phyloP scores from a whole-genome alignment of 2,329 filamentous ascomycete species.

The Juglanconis oblonga region DNA sequence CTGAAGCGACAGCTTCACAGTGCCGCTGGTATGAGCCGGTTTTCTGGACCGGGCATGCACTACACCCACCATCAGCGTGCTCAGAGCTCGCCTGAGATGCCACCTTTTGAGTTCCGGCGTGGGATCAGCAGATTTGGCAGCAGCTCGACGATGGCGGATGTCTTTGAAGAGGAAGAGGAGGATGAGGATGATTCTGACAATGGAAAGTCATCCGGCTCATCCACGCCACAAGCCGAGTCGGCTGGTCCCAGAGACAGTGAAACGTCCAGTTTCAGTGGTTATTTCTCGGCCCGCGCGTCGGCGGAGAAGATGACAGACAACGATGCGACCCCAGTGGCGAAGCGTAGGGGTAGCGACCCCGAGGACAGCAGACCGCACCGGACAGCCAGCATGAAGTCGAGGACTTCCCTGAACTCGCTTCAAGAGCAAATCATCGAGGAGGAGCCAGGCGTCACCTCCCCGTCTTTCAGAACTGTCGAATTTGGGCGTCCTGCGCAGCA shows the following conservation, averaged over 20 bases:
- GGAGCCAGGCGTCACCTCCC: slow-evolving; percentile 37
- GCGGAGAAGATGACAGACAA: slow-evolving; percentile 9
- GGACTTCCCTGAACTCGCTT: slow-evolving; percentile 47
- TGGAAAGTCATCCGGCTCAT: slow-evolving; percentile 24
- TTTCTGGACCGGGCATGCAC: slow-evolving; percentile 67
- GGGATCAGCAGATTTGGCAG: slow-evolving; percentile 61
- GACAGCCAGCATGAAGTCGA: slow-evolving; percentile 42
- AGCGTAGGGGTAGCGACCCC: slow-evolving; percentile 44
- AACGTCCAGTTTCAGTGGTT: slow-evolving; percentile 4
- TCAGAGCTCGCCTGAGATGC: slow-evolving; percentile 77
- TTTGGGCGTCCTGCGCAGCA: slow-evolving; percentile 15
- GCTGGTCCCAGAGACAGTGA: slow-evolving; percentile 31
- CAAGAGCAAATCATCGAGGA: slow-evolving; percentile 51
- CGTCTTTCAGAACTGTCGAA: slow-evolving; percentile 22
- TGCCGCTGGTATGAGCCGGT: slow-evolving; percentile 67
- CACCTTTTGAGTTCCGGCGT: slow-evolving; percentile 66
- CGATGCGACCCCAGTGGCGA: slow-evolving; percentile 26
- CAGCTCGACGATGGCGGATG: slow-evolving; percentile 76
- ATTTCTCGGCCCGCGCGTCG: slow-evolving; percentile 12
- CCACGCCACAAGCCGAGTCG: slow-evolving; percentile 32
- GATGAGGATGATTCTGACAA: slow-evolving; percentile 50
- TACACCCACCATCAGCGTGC: slow-evolving; percentile 68
- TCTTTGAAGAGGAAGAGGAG: slow-evolving; percentile 83
- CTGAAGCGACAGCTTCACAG: slow-evolving; percentile 72
- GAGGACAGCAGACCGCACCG: slow-evolving; percentile 38